Evolutionary conservation across 208 protist genomes (phyloP), one percentile per base, ranked within the genome.

Genomic region (Wallacemonas collosoma): DNA sequence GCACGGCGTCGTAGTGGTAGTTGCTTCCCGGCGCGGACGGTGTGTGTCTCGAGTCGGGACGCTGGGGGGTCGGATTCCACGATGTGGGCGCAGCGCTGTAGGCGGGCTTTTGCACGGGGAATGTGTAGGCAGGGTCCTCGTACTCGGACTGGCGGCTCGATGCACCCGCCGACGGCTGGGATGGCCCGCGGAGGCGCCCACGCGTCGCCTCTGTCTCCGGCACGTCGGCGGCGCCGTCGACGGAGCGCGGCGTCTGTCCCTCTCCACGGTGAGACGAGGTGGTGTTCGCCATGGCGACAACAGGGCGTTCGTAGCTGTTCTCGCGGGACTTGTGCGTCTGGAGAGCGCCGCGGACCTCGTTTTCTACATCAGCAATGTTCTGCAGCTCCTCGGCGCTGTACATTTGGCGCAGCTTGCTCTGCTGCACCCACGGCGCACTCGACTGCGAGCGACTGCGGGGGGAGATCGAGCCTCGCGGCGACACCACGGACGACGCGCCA

Each of bases 321-420:
- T 83, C 82, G 41, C 71, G 72, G 3, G 82, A 71, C 41, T 72
- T 74, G 72, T 78, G 71, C 14, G 62, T 50, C 68, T 78, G 68
- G 3, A 91, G 72, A 0, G 75, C 80, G 2, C 77, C 73, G 26
- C 86, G 86, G 36, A 91, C 86, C 73, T 91, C 79, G 48, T 71
- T 86, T 74, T 91, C 82, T 6, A 85, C 71, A n/a, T 76, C 74
- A 2, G 79, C 86, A 45, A 91, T 83, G 17, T 61, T 75, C 68
- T 86, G 76, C 80, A 83, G 79, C 77, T 91, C 86, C 14, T 73
- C 70, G 15, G 74, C 69, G 51, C 80, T 76, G 80, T 91, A 91
- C 74, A 91, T 85, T 4, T 68, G 58, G 38, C 73, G 73, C 50
- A 82, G 73, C 11, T 56, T 58, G 64, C 72, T 79, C 64, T 88